A percentile compares a stretch with the other conserved stretches of the same genome.
phyloP scores from a whole-genome alignment of 2,329 filamentous ascomycete genomes.

The Pseudocercospora ulei region DNA sequence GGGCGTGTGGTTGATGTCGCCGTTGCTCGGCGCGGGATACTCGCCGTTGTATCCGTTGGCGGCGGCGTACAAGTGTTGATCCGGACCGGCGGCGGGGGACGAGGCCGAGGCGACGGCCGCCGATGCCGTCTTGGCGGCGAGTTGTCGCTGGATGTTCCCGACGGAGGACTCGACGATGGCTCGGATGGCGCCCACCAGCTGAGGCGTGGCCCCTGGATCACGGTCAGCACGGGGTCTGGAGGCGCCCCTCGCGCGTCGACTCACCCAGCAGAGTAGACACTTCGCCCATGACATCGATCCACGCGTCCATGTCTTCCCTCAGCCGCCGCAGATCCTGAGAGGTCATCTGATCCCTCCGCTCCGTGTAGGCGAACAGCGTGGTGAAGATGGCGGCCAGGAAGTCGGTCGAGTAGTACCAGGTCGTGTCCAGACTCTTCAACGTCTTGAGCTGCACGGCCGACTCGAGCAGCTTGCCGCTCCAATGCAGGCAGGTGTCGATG shows the following conservation, averaged over 20 bases:
- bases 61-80: constrained; percentile 12
- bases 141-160: constrained; percentile 40
- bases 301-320: constrained; percentile 57
- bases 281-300: constrained; percentile 59
- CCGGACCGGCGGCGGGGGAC: constrained; percentile 10
- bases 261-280: constrained; percentile 58
- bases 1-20: constrained; percentile 11
- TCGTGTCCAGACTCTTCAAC: constrained; percentile 62
- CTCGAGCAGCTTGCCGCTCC: constrained; percentile 54
- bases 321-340: constrained; percentile 52
- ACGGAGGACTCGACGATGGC: constrained; percentile 44
- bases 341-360: constrained; percentile 53
- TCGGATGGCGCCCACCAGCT: constrained; percentile 43
- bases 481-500: constrained; percentile 53
- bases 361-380: constrained; percentile 58
- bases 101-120: constrained; percentile 37
- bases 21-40: constrained; percentile 13
- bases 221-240: neutral
- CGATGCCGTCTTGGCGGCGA: constrained; percentile 37
- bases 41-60: constrained; percentile 14
- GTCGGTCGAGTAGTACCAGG: constrained; percentile 64
- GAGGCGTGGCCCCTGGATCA: constrained; percentile 36
- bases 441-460: constrained; percentile 51
- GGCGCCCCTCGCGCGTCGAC: too few species aligned
- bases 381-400: constrained; percentile 66